Evolutionary conservation across 139 green algal genomes (phyloP).

Genomic region (Chlorella sp.): DNA sequence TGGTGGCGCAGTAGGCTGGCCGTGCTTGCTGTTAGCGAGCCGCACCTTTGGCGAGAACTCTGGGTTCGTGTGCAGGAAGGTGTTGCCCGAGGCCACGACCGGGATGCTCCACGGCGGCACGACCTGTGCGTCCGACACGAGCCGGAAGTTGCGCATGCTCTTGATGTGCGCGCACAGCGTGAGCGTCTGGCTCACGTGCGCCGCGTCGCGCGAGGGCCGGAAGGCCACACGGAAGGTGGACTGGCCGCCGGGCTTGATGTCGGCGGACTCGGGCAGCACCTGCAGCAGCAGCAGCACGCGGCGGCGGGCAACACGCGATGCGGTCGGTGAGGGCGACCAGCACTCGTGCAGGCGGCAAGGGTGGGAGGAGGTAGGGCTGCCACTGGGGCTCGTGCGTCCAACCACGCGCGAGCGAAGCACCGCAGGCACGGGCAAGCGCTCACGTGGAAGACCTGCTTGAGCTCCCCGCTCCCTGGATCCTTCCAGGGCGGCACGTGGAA

Average conservation of each 20-base stretch:
- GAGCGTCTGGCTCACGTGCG: slow-evolving; percentile 38
- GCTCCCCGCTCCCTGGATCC: slow-evolving; percentile 22
- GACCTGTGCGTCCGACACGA: slow-evolving; percentile 41
- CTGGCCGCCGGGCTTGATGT: slow-evolving; percentile 42
- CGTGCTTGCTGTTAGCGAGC: no score
- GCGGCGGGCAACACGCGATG: no score
- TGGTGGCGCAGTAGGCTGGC: no score
- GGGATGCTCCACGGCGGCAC: slow-evolving; percentile 18
- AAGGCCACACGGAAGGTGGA: slow-evolving; percentile 52
- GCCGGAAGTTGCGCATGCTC: slow-evolving; percentile 59
- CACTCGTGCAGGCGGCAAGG: no score
- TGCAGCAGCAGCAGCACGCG: slow-evolving; percentile 11
- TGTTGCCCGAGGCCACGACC: slow-evolving; percentile 42
- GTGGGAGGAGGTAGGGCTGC: no score
- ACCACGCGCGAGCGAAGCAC: no score
- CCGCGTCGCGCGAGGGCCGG: slow-evolving; percentile 43
- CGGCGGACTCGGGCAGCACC: slow-evolving; percentile 55
- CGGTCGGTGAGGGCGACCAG: no score
- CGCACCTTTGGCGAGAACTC: slow-evolving; percentile 40
- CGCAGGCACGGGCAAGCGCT: no score
- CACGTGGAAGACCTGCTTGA: slow-evolving; percentile 39
- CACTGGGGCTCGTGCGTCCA: no score
- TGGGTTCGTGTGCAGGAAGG: slow-evolving; percentile 40
- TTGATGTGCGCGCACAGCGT: slow-evolving; percentile 37
- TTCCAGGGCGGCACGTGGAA: slow-evolving; percentile 32